Conservation (phyloP, 768 basidiomycete genomes). For the Termitomyces sp. region DNA sequence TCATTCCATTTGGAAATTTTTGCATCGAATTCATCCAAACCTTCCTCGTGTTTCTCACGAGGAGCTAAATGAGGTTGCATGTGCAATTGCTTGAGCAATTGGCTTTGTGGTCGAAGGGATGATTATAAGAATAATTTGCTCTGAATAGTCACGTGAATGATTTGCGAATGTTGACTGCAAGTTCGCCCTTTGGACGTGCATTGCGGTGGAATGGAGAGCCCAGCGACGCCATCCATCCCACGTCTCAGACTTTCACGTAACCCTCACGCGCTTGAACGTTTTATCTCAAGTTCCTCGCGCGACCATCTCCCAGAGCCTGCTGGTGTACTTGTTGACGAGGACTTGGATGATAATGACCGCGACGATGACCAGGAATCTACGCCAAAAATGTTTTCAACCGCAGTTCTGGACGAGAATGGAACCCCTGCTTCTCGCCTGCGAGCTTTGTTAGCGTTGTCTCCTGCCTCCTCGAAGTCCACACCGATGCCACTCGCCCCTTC, state of each 20-base stretch:
- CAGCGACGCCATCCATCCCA: conserved; percentile 18
- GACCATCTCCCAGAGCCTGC: conserved; percentile 26
- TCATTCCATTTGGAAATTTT: conserved; percentile 67
- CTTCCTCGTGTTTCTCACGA: conserved; percentile 48
- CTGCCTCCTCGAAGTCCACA: conserved; percentile 24
- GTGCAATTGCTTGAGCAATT: background rate
- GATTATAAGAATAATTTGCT: background rate
- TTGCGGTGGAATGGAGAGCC: conserved; percentile 21
- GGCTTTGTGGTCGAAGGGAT: no score
- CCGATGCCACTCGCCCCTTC: conserved; percentile 20
- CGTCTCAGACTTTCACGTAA: conserved; percentile 31
- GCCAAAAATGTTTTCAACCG: conserved; percentile 26
- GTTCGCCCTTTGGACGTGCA: background rate
- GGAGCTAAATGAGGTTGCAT: conserved; percentile 44
- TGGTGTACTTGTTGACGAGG: conserved; percentile 18
- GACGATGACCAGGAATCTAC: conserved; percentile 35
- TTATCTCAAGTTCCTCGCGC: conserved; percentile 26
- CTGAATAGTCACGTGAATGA: background rate
- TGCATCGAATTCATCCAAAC: conserved; percentile 47
- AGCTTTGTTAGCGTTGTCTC: conserved; percentile 49
- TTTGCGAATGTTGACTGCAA: background rate
- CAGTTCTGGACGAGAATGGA: conserved; percentile 20
- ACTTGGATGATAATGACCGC: conserved; percentile 19
- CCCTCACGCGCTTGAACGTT: conserved; percentile 18
- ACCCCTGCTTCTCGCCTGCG: conserved; percentile 61